phyloP scores from a whole-genome alignment of 2,329 filamentous ascomycete genomes.

The Penicillium decumbens region DNA sequence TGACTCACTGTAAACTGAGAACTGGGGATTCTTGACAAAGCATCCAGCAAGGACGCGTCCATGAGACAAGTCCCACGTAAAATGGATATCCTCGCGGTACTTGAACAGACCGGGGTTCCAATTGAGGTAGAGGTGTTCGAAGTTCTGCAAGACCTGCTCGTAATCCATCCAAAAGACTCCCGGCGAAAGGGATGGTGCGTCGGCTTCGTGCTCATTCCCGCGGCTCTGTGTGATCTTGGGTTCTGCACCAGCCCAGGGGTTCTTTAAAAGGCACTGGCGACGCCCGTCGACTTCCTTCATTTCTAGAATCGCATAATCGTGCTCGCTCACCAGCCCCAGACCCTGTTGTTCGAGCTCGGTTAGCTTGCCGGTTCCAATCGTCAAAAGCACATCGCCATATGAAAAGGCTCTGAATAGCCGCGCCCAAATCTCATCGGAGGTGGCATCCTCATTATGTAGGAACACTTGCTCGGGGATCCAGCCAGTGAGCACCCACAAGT shows the following conservation, averaged over 20 bases:
- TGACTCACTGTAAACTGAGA: slow-evolving; percentile 49
- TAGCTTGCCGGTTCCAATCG: slow-evolving; percentile 82
- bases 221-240: slow-evolving; percentile 27
- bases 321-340: slow-evolving; percentile 78
- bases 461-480: slow-evolving; percentile 98
- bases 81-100: slow-evolving; percentile 82
- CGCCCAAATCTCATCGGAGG: slow-evolving; percentile 71
- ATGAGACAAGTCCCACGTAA: slow-evolving; percentile 67
- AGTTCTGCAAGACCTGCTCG: slow-evolving; percentile 82
- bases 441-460: slow-evolving; percentile 77
- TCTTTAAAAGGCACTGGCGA: slow-evolving; percentile 78
- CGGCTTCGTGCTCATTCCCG: not conserved
- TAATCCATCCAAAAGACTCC: slow-evolving; percentile 94
- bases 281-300: slow-evolving; percentile 61
- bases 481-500: slow-evolving; percentile 85
- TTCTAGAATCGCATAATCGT: slow-evolving; percentile 89
- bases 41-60: slow-evolving; percentile 63
- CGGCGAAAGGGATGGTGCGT: slow-evolving; percentile 41
- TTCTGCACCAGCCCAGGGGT: slow-evolving; percentile 81
- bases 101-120: slow-evolving; percentile 88
- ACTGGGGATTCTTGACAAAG: slow-evolving; percentile 62
- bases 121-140: slow-evolving; percentile 93
- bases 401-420: slow-evolving; percentile 70
- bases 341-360: slow-evolving; percentile 70
- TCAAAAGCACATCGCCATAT: slow-evolving; percentile 77